phyloP scores from a whole-genome alignment of 345 rosid species.

The Syzygium oleosum region DNA sequence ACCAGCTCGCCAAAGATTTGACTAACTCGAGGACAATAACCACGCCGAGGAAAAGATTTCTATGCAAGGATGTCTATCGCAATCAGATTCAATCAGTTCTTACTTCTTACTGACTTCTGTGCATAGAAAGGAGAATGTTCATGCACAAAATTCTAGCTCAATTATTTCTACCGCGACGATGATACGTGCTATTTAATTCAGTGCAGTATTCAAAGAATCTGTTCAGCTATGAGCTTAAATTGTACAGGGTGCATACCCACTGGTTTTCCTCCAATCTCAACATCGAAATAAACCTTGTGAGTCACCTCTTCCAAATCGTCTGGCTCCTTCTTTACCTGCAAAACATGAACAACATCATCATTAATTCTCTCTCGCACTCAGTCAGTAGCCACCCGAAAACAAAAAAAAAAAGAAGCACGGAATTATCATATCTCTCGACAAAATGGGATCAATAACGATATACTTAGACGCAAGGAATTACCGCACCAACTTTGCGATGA shows the following conservation, averaged over 20 bases:
- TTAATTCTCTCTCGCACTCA: not conserved
- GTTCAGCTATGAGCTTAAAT: not conserved
- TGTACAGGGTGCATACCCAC: constrained; percentile 33
- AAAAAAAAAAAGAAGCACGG: not conserved
- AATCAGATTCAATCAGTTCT: not conserved
- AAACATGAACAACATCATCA: not conserved
- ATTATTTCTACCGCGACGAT: not conserved
- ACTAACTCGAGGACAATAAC: not conserved
- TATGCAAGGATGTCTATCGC: not conserved
- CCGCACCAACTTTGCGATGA: constrained; percentile 20
- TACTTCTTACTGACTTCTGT: not conserved
- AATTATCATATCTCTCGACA: not conserved
- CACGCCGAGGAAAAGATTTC: not conserved
- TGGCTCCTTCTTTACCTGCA: constrained; percentile 29
- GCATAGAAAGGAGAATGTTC: not conserved
- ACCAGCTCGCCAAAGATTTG: not conserved
- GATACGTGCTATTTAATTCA: not conserved
- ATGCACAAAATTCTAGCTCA: not conserved
- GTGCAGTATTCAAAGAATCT: not conserved
- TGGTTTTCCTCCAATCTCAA: constrained; percentile 78
- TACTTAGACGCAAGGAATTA: not conserved
- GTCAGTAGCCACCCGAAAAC: not conserved
- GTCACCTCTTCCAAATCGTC: constrained; percentile 58
- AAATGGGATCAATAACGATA: not conserved
- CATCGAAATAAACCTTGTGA: constrained; percentile 80